Evolutionary conservation across 805 yeast genomes (phyloP).

Genomic region (Candida tibetensis): DNA sequence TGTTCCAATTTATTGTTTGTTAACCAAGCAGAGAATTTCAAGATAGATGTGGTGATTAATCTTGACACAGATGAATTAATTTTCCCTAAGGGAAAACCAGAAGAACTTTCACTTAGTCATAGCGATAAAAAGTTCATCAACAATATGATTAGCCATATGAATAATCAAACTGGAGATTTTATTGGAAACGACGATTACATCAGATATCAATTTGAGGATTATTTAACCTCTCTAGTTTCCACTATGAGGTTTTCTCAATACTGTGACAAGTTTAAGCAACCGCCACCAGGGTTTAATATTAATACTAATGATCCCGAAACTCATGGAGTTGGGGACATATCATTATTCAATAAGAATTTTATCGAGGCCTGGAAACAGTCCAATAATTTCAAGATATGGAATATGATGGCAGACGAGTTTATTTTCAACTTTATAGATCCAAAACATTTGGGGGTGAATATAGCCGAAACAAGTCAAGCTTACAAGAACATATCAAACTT

Average conservation of each 20-base stretch:
- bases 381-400: constrained; percentile 40
- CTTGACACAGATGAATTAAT: constrained; percentile 54
- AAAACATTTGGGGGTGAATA: constrained; percentile 30
- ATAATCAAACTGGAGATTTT: constrained; percentile 35
- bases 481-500: constrained; percentile 22
- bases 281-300: constrained; percentile 42
- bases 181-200: constrained; percentile 74
- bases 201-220: constrained; percentile 86
- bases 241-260: constrained; percentile 69
- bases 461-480: constrained; percentile 12
- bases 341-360: constrained; percentile 31
- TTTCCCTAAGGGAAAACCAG: constrained; percentile 39
- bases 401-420: constrained; percentile 41
- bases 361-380: constrained; percentile 33
- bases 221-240: constrained; percentile 71
- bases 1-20: constrained; percentile 81
- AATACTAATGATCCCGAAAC: constrained; percentile 3
- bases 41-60: constrained; percentile 72
- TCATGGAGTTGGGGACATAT: constrained; percentile 27
- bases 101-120: constrained; percentile 30
- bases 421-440: constrained; percentile 44
- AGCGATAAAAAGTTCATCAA: constrained; percentile 77
- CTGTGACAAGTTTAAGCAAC: constrained; percentile 32
- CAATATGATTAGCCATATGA: constrained; percentile 50
- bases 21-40: constrained; percentile 53